A percentile compares a stretch with the other conserved stretches of the same genome.
These are phyloP conservation scores for Nakazawaea sp. DNA, from an alignment of 805 yeast species.

Conservation along the genomic window DNA sequence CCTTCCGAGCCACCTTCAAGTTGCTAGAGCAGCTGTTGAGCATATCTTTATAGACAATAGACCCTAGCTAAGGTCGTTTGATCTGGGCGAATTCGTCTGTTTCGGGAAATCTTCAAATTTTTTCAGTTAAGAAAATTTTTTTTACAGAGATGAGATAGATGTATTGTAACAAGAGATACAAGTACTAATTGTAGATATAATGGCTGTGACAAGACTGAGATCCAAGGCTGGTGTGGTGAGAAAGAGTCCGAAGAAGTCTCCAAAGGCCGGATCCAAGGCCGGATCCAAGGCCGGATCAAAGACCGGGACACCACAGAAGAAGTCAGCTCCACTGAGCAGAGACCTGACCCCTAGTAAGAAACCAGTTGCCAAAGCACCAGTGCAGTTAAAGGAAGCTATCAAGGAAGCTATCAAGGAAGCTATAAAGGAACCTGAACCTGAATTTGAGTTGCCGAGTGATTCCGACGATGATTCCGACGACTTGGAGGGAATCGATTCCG, in stretches of 20 bases:
- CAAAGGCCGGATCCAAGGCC: background rate
- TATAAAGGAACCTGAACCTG: conserved; percentile 13
- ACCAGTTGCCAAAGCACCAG: too few relatives aligned
- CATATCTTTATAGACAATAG: background rate
- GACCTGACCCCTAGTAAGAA: background rate
- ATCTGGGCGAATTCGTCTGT: too few relatives aligned
- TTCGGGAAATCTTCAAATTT: background rate
- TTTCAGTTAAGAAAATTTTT: conserved; percentile 1
- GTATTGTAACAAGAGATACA: too few relatives aligned
- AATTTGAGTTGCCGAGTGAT: conserved; percentile 1
- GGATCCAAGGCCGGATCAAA: background rate
- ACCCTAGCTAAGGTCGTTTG: too few relatives aligned
- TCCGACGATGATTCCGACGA: conserved; percentile 7
- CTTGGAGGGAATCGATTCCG: background rate
- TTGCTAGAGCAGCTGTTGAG: conserved; percentile 11
- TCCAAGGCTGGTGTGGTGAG: conserved; percentile 1
- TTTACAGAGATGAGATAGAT: conserved; percentile 4
- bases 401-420: conserved; percentile 11
- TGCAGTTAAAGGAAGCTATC: background rate
- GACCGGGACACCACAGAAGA: conserved; percentile 2
- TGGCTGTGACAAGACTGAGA: conserved; percentile 10
- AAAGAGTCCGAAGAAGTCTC: conserved; percentile 11
- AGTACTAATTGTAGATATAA: background rate
- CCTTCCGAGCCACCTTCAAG: conserved; percentile 50
- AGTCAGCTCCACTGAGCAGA: too few relatives aligned